These are phyloP conservation scores for Mycena polygramma DNA, from an alignment of 768 basidiomycete species.

Conservation along the genomic window DNA sequence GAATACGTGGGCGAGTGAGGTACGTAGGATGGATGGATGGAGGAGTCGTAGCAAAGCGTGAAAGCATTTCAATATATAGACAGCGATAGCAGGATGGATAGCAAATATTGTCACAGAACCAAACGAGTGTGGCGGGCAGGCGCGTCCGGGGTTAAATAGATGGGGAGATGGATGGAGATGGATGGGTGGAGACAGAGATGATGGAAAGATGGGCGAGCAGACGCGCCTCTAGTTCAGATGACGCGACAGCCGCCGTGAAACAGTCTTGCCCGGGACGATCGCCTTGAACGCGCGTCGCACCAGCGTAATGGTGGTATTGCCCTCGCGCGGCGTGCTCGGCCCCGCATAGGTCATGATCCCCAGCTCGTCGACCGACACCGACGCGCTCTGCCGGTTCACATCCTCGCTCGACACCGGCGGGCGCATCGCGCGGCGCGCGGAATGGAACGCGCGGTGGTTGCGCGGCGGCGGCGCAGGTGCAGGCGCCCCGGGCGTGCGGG, in stretches of 20 bases:
- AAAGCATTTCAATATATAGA: conserved; percentile 27
- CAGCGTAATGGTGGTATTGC: conserved; percentile 63
- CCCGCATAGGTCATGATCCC: conserved; percentile 62
- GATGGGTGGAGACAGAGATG: neutral
- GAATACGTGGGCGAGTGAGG: neutral
- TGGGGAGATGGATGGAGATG: neutral
- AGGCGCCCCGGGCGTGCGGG: conserved; percentile 36
- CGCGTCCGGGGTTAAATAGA: conserved; percentile 13
- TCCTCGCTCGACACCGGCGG: conserved; percentile 78
- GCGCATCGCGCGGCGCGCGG: conserved; percentile 70
- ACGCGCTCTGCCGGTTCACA: conserved; percentile 48
- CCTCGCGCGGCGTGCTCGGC: conserved; percentile 52
- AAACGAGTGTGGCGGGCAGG: conserved; percentile 34
- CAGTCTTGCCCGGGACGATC: conserved; percentile 75
- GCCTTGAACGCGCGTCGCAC: conserved; percentile 83
- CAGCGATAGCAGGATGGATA: conserved; percentile 28
- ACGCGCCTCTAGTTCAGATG: conserved; percentile 34
- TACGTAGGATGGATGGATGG: conserved; percentile 25
- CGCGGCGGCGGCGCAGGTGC: conserved; percentile 41
- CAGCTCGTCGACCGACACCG: conserved; percentile 71
- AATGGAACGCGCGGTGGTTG: conserved; percentile 60
- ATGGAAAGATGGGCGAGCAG: neutral
- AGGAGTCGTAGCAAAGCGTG: conserved; percentile 33
- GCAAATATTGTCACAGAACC: conserved; percentile 26
- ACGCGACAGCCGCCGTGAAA: conserved; percentile 65